Evolutionary conservation across 371 early-diverging fungal genomes (phyloP).

Genomic region (Enterocytospora artemiae): DNA sequence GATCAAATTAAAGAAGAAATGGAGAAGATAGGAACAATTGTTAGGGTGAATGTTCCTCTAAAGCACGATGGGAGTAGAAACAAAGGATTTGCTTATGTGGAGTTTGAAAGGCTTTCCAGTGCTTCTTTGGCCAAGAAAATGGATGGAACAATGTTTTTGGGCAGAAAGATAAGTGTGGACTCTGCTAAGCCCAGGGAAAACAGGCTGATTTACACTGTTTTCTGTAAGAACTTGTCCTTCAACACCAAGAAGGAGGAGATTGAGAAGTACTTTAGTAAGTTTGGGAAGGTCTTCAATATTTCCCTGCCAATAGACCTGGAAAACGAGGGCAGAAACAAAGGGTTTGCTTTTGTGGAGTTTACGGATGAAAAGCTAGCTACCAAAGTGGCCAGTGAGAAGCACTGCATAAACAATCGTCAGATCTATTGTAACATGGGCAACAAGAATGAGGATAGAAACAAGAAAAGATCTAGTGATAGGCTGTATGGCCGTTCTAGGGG

Average conservation of each 20-base stretch:
- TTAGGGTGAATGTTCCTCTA: constrained; percentile 51
- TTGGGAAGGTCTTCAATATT: constrained; percentile 33
- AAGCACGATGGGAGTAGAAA: constrained; percentile 35
- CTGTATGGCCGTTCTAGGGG: constrained; percentile 23
- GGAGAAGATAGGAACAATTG: constrained; percentile 50
- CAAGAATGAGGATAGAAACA: constrained; percentile 16
- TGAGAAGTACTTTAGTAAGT: constrained; percentile 26
- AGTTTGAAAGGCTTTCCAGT: constrained; percentile 49
- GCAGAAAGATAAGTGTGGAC: constrained; percentile 42
- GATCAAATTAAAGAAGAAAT: constrained; percentile 50
- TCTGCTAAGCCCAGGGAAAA: constrained; percentile 18
- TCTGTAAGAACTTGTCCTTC: constrained; percentile 49
- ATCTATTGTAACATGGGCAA: constrained; percentile 35
- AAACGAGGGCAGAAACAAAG: constrained; percentile 40
- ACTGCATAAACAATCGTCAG: constrained; percentile 48
- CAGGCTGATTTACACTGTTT: constrained; percentile 41
- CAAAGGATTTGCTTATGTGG: constrained; percentile 58
- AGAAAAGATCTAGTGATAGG: constrained; percentile 15
- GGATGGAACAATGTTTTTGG: constrained; percentile 44
- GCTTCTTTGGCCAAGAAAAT: constrained; percentile 47
- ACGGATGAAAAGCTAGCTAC: constrained; percentile 21
- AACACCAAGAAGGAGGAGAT: constrained; percentile 30
- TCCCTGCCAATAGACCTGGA: constrained; percentile 40
- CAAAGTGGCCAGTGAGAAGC: constrained; percentile 39
- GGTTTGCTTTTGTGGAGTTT: constrained; percentile 49